A percentile compares a stretch with the other conserved stretches of the same genome.
Evolutionary conservation across 805 yeast species (phyloP).

Genomic region (Nakazawaea sp.): DNA sequence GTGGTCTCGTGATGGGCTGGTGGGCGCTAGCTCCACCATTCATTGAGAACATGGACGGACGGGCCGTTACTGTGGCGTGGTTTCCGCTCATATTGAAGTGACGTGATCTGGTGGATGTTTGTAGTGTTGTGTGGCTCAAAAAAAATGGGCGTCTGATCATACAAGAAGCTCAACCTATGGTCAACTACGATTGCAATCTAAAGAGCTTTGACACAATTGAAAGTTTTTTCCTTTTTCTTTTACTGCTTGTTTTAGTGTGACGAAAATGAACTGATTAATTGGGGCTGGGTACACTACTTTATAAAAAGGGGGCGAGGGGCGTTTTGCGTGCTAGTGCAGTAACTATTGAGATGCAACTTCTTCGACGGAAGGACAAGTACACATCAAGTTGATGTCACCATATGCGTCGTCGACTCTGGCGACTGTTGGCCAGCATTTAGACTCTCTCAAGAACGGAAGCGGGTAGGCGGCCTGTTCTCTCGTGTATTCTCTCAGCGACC

Average conservation of each 20-base stretch:
- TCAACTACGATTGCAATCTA: too few relatives aligned
- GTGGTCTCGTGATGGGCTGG: constrained; percentile 1
- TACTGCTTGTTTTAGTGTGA: not conserved
- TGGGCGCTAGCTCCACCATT: constrained; percentile 3
- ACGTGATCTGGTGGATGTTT: not conserved
- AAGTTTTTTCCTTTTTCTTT: too few relatives aligned
- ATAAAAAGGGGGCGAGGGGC: not conserved
- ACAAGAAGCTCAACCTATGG: too few relatives aligned
- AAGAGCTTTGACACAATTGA: too few relatives aligned
- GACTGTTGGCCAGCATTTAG: constrained; percentile 95
- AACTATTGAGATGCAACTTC: constrained; percentile 41
- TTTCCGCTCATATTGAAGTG: constrained; percentile 8
- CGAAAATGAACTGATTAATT: too few relatives aligned
- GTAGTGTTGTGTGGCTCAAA: too few relatives aligned
- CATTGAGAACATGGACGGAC: constrained; percentile 15
- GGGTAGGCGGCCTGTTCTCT: constrained; percentile 95
- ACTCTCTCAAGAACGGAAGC: constrained; percentile 57
- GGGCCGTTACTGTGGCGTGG: too few relatives aligned
- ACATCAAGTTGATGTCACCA: constrained; percentile 87
- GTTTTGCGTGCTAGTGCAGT: too few relatives aligned
- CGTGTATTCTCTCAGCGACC: constrained; percentile 84
- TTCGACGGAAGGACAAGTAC: constrained; percentile 89
- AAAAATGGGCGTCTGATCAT: too few relatives aligned
- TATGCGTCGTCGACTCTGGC: constrained; percentile 90
- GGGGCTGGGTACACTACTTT: not conserved